Conservation (phyloP, 345 rosid genomes). For the Raphanus sativus region DNA sequence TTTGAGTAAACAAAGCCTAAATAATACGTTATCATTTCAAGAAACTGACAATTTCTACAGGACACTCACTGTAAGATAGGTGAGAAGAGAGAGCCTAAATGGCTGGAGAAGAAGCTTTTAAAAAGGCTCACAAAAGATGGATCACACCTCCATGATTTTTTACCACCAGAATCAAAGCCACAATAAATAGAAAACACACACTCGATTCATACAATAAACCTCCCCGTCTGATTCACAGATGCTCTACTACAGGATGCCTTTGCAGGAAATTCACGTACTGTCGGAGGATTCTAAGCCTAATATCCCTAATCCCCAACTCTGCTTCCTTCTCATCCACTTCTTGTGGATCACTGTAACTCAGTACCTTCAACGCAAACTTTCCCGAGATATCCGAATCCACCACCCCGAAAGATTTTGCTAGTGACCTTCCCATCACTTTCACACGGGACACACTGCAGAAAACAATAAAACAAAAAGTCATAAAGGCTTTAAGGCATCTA, state of each 20-base stretch:
- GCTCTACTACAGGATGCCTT: slow-evolving; percentile 40
- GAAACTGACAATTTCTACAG: too few relatives aligned
- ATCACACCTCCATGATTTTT: too few relatives aligned
- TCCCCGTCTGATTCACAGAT: slow-evolving; percentile 51
- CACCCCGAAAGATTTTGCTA: slow-evolving; percentile 51
- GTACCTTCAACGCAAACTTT: slow-evolving; percentile 51
- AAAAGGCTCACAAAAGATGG: too few relatives aligned
- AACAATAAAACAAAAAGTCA: not conserved
- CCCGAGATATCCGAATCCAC: slow-evolving; percentile 48
- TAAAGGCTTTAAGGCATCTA: not conserved
- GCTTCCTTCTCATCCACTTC: slow-evolving; percentile 14
- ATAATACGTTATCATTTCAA: too few relatives aligned
- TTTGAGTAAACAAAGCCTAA: too few relatives aligned
- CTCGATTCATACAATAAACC: slow-evolving; percentile 36
- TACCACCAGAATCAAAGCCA: too few relatives aligned
- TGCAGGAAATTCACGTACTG: slow-evolving; percentile 49
- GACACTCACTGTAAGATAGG: too few relatives aligned
- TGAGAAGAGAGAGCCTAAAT: too few relatives aligned
- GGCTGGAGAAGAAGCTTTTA: too few relatives aligned
- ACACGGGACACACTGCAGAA: slow-evolving; percentile 69
- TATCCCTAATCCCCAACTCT: slow-evolving; percentile 1
- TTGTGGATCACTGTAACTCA: slow-evolving; percentile 44
- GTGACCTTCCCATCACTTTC: slow-evolving; percentile 58
- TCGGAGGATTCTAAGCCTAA: slow-evolving; percentile 39
- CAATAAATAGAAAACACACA: not conserved